Conservation (phyloP, 2,329 filamentous ascomycete genomes). For the Teratosphaeria zuluensis region DNA sequence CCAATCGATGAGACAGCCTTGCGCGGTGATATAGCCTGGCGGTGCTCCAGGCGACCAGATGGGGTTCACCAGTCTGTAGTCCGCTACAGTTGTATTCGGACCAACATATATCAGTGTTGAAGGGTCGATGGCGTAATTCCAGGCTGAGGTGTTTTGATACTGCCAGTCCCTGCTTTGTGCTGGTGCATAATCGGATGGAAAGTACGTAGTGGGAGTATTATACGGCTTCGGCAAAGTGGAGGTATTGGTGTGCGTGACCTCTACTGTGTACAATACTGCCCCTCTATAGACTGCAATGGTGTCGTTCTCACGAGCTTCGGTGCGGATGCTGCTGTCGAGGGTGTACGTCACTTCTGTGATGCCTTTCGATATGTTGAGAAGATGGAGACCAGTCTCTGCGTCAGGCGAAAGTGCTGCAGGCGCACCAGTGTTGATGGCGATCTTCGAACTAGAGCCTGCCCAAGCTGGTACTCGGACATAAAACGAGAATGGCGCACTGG, state of each 20-base stretch:
- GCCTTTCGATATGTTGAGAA: conserved; percentile 27
- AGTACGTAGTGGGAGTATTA: conserved; percentile 4
- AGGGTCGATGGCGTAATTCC: conserved; percentile 30
- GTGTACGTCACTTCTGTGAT: conserved; percentile 26
- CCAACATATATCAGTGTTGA: conserved; percentile 15
- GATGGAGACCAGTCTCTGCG: conserved; percentile 29
- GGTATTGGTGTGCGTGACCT: conserved; percentile 18
- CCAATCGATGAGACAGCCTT: conserved; percentile 29
- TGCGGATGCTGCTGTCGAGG: conserved; percentile 24
- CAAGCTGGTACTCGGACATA: conserved; percentile 39
- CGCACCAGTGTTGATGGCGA: not conserved
- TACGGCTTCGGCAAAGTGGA: conserved; percentile 13
- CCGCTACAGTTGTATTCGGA: conserved; percentile 1
- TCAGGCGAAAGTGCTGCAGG: conserved; percentile 22
- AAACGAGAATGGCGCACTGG: conserved; percentile 31
- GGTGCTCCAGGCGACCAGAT: conserved; percentile 25
- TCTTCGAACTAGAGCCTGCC: conserved; percentile 20
- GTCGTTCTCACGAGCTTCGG: conserved; percentile 31
- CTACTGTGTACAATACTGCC: conserved; percentile 29
- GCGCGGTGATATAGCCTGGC: conserved; percentile 23
- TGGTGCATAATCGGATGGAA: conserved; percentile 11
- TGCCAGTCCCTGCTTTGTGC: conserved; percentile 19
- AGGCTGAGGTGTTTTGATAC: conserved; percentile 23
- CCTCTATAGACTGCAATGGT: conserved; percentile 29
- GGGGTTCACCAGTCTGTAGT: conserved; percentile 19